Evolutionary conservation across 345 rosid genomes (phyloP).

Genomic region (Gossypium anomalum): DNA sequence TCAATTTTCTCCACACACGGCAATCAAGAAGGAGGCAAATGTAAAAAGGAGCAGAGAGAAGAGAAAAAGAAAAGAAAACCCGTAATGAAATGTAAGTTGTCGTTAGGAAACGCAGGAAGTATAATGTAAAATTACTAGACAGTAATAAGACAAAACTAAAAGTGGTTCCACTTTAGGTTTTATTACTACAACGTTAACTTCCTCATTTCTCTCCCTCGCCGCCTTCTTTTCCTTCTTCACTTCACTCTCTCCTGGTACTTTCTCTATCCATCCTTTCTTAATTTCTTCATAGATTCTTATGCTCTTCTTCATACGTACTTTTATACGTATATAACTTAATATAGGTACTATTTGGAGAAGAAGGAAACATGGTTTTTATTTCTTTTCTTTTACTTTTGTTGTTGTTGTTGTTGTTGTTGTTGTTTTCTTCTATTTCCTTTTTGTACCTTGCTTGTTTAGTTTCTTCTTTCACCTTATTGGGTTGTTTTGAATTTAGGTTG

Average conservation of each 20-base stretch:
- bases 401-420: background rate
- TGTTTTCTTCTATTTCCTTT: background rate
- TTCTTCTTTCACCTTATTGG: background rate
- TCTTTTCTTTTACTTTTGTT: no score
- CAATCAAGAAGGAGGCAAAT: no score
- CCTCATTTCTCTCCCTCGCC: conserved; percentile 30
- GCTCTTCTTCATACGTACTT: background rate
- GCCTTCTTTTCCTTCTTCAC: conserved; percentile 30
- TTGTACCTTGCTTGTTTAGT: background rate
- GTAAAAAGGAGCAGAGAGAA: no score
- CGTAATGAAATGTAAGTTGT: background rate
- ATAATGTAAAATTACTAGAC: background rate
- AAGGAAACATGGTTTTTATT: background rate
- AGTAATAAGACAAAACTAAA: background rate
- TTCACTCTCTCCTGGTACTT: background rate
- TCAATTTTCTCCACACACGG: no score
- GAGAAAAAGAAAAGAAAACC: no score
- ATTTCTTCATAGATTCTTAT: background rate
- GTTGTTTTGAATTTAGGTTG: conserved; percentile 3
- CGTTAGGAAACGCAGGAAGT: background rate
- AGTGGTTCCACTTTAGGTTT: conserved; percentile 28
- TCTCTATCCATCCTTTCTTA: background rate
- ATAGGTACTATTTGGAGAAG: background rate
- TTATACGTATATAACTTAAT: background rate
- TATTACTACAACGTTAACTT: conserved; percentile 27